Base-by-base conservation (phyloP, 441 rosid genomes). In the Cnidoscolus chayamansa region DNA sequence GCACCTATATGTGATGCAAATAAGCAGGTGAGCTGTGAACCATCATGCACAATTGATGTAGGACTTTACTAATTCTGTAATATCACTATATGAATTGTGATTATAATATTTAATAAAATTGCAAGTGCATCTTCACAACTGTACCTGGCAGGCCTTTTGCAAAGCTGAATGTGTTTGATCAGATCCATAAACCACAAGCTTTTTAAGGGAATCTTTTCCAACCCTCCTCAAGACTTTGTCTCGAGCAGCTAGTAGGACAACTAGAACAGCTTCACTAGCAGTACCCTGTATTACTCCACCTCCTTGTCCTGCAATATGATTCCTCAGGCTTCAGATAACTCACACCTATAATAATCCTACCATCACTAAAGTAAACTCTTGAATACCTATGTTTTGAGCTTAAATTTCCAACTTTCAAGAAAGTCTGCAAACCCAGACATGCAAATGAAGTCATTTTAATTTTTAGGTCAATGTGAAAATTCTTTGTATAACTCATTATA, bases 211-310 rank as follows among this genome's bases (percentile, higher is more conserved):
- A 73, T 58, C 61, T 79, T 81, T 89, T 61, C 93, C 93, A 50
- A 81, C 74, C 72, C 65, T 80, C 74, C 80, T 77, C 77, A 86
- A 75, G 19, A 82, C 72, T 71, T 78, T 77, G 76, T 89, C 92
- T 59, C 94, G 90, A 68, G 97, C 98, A 72, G 97, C 94, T 78
- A 89, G 71, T 49, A 91, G 76, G 16, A 83, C 92, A 66, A 89
- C 94, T 15, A 91, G 85, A 72, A 91, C 80, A 80, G 97, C 93
- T 85, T 93, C 98, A 84, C 96, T 86, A 62, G 88, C 96, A 10
- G 98, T 91, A 43, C 89, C 98, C 78, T 91, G 96, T 66, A 94
- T 89, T 75, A 91, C 97, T 55, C 96, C 98, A 70, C 97, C 96
- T 54, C 97, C 96, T 67, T 81, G 78, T 81, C 91, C 97, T 93